Evolutionary conservation across 371 early-diverging fungal genomes (phyloP), one percentile per base, ranked within the genome.

Genomic region (Rhizopus sp.): DNA sequence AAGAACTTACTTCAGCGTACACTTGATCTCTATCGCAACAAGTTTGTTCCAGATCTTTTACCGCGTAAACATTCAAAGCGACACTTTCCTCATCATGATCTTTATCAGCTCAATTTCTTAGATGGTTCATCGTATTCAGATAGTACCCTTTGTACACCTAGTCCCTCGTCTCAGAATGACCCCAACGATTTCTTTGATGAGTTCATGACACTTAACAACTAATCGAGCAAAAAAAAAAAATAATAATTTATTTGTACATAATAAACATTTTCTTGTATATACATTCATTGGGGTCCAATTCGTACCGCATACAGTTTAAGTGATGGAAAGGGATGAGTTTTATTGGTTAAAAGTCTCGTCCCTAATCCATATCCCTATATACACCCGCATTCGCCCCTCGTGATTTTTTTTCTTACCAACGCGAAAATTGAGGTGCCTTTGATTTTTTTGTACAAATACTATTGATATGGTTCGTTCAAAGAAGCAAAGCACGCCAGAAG

Each of bases 1-100:
- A 75, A 75, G 53, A 70, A 62, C 33, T 56, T 77, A 17, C 55
- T 80, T 17, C 80, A 80, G 56, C 77, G 73, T 34, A 75, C 73
- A 9, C 64, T 80, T 6, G 77, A 80, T 55, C 62, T 72, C 10
- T 80, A 77, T 23, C 73, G 80, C n/a, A 58, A 49, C 33, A 72
- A 73, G 16, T 77, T 75, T 34, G 53, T 70, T 3, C 73, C 77
- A 12, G 67, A 72, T 32, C 35, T 80, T 38, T 59, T 65, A n/a
- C 70, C 77, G 13, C 71, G 73, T 16, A 23, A 23, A 39, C 39
- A 8, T 39, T 39, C 13, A 39, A 10, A 10, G 8, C 8, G 8
- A 39, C 10, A 39, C 39, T 8, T 10, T 39, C 13, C 39, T 39
- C 39, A 13, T 39, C 23, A 39, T 39, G 39, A 39, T 10, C 50